These are phyloP conservation scores for Phytophthora colocasiae DNA, from an alignment of 352 stramenopile species.

Conservation along the genomic window DNA sequence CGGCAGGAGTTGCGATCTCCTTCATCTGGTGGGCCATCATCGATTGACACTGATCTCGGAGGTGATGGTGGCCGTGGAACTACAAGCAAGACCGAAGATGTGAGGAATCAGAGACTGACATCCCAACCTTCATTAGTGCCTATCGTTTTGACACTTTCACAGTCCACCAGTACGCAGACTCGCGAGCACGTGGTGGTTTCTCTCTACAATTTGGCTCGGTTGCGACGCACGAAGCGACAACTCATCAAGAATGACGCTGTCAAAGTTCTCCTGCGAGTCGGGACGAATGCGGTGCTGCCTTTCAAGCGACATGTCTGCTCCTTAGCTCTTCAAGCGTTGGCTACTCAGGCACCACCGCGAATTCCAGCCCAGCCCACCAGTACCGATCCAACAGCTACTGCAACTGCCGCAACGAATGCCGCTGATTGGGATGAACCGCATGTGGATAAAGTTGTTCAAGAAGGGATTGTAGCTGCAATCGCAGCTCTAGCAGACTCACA, in stretches of 20 bases:
- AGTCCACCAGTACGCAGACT: conserved; percentile 54
- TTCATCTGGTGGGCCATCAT: not conserved
- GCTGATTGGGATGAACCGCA: conserved; percentile 50
- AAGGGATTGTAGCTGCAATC: conserved; percentile 74
- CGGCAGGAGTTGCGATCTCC: conserved; percentile 35
- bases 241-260: conserved; percentile 83
- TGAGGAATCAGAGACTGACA: conserved; percentile 62
- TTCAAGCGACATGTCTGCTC: conserved; percentile 76
- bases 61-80: conserved; percentile 5
- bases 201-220: conserved; percentile 68
- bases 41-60: conserved; percentile 5
- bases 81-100: conserved; percentile 39
- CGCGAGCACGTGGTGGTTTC: conserved; percentile 74
- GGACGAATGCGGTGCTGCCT: conserved; percentile 41
- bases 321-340: conserved; percentile 66
- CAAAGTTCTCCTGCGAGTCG: conserved; percentile 68
- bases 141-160: conserved; percentile 64
- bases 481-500: conserved; percentile 65
- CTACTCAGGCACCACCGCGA: conserved; percentile 42
- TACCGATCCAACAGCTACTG: conserved; percentile 29
- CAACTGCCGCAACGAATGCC: conserved; percentile 11
- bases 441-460: conserved; percentile 69
- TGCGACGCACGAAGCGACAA: conserved; percentile 64
- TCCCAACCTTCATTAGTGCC: conserved; percentile 60
- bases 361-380: conserved; percentile 11